Evolutionary conservation across 768 basidiomycete genomes (phyloP).

Genomic region (Daedalea quercina): DNA sequence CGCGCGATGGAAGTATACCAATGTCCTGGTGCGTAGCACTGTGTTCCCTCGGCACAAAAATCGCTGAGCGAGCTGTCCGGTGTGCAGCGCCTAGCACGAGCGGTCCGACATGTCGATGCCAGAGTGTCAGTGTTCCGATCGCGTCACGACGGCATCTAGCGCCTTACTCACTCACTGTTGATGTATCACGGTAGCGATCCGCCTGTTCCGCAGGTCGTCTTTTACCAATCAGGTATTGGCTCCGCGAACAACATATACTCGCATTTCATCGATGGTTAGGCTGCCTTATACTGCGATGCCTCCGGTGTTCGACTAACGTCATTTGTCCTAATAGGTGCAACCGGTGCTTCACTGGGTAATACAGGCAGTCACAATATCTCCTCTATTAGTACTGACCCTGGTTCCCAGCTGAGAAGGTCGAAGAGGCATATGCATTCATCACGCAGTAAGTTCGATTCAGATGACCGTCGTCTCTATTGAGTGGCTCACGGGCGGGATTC

Average conservation of each 20-base stretch:
- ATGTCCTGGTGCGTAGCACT: conserved; percentile 20
- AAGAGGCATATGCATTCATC: conserved; percentile 77
- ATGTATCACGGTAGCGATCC: conserved; percentile 10
- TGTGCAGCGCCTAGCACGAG: conserved; percentile 23
- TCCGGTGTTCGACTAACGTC: neutral
- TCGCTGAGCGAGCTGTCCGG: neutral
- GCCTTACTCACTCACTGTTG: neutral
- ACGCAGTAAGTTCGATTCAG: conserved; percentile 66
- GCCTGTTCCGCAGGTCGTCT: conserved; percentile 25
- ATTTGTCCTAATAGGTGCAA: conserved; percentile 38
- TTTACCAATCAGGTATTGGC: conserved; percentile 36
- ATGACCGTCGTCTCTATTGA: no score
- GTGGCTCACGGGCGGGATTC: no score
- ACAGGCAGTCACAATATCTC: neutral
- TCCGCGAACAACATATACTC: conserved; percentile 53
- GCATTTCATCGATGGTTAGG: conserved; percentile 47
- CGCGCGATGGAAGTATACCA: conserved; percentile 26
- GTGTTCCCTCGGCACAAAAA: neutral
- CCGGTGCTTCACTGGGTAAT: conserved; percentile 54
- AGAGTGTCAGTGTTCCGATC: conserved; percentile 17
- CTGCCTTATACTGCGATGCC: neutral
- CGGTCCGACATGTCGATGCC: conserved; percentile 24
- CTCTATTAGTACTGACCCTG: conserved; percentile 4
- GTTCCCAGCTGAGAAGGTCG: conserved; percentile 56
- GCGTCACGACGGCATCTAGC: no score